Base-by-base conservation (phyloP, 352 stramenopile species). In the Saprolegnia diclina region DNA sequence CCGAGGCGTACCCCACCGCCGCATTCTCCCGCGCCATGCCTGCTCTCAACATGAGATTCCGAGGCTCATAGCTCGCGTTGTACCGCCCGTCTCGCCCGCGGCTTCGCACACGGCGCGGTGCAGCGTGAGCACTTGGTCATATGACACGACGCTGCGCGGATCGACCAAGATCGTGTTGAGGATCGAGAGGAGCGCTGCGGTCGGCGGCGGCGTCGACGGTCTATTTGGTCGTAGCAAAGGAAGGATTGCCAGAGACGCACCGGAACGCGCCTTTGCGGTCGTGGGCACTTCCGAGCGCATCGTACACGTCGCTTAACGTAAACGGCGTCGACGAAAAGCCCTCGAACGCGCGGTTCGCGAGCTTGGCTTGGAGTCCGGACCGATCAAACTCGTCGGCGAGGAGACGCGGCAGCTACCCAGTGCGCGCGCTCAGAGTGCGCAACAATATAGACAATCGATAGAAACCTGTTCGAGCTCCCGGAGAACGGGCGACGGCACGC, bases 111-210 rank as follows among this genome's bases (percentile, higher is more conserved):
- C 69, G n/a, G 77, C 85, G 40, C 76, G 57, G 62, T 92, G 84
- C 21, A 92, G 56, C 0, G 74, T 54, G 14, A 89, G 74, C 5
- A 92, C 72, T 63, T 92, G 84, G 0, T 89, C 73, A 26, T 76
- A 78, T 4, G 81, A 76, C 62, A 92, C 76, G 0, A 91, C 26
- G 29, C 73, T 79, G 0, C 77, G 78, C 16, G 76, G 67, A 37
- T 91, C 84, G 22, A 82, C 70, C 71, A 90, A 76, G 53, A 92
- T 82, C 18, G 76, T 55, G 72, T 89, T 91, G 44, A 92, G 81
- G 24, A 84, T 76, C 40, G 82, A 76, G 29, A 90, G 65, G 24
- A 92, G 52, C 19, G 71, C 68, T 46, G 79, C 79, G 1, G 77
- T 72, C n/a, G 74, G 59, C n/a, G 73, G 71, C 57, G 5, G 29